Evolutionary conservation across 129 eudicot species (phyloP).

Genomic region (Tagetes patula): DNA sequence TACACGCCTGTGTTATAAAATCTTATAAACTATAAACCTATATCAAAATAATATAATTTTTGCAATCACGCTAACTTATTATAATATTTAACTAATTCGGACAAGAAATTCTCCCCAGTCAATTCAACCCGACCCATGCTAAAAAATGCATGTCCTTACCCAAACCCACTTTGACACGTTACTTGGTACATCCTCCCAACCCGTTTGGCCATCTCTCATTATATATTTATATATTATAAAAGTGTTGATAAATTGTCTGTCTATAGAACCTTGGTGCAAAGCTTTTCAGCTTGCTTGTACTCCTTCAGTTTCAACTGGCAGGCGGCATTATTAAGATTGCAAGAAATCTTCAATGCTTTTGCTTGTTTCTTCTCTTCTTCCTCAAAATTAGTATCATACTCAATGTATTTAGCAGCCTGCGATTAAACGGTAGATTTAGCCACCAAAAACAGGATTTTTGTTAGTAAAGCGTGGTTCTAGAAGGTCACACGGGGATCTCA

Average conservation of each 20-base stretch:
- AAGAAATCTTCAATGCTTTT: conserved; percentile 65
- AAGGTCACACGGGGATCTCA: neutral
- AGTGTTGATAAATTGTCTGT: neutral
- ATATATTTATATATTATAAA: neutral
- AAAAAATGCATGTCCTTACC: neutral
- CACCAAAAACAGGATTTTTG: neutral
- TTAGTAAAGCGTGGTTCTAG: neutral
- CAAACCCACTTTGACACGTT: neutral
- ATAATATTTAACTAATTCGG: neutral
- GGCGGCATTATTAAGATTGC: conserved; percentile 90
- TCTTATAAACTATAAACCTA: neutral
- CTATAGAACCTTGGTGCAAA: conserved; percentile 75
- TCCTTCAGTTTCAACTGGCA: conserved; percentile 89
- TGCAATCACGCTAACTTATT: neutral
- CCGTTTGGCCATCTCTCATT: neutral
- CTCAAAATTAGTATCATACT: conserved; percentile 76
- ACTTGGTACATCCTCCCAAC: neutral
- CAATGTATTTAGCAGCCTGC: conserved; percentile 89
- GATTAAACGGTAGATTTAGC: neutral
- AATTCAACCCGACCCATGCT: neutral
- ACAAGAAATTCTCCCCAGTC: neutral
- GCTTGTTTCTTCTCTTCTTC: conserved; percentile 88
- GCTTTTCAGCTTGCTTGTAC: conserved; percentile 85
- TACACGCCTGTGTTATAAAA: neutral
- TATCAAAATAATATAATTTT: neutral